phyloP scores from a whole-genome alignment of 768 basidiomycete genomes.

The Omphalotus guepiniiformis region DNA sequence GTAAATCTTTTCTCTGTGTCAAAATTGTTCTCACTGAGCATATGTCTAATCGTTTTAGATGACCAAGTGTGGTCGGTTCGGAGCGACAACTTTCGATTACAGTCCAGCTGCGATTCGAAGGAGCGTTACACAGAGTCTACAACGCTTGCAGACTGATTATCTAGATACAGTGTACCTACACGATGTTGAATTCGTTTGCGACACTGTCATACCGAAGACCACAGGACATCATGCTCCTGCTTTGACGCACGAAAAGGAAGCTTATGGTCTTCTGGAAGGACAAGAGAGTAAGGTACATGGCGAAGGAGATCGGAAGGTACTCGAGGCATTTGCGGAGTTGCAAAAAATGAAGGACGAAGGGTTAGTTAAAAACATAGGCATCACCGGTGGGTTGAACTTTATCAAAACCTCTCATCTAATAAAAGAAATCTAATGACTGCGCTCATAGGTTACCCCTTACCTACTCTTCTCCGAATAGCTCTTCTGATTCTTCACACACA shows the following conservation, averaged over 20 bases:
- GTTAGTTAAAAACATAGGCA: conserved; percentile 67
- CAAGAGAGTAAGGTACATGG: conserved; percentile 56
- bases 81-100: conserved; percentile 68
- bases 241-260: conserved; percentile 44
- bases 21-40: not conserved
- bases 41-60: conserved; percentile 40
- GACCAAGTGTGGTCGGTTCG: conserved; percentile 85
- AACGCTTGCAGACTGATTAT: conserved; percentile 69
- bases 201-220: conserved; percentile 41
- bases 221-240: conserved; percentile 57
- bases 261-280: conserved; percentile 62
- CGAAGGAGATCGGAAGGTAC: conserved; percentile 66
- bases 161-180: conserved; percentile 81
- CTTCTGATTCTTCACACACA: conserved; percentile 64
- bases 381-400: conserved; percentile 52
- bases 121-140: conserved; percentile 62
- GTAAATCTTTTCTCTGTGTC: conserved; percentile 32
- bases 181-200: conserved; percentile 76
- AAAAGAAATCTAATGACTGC: too few species aligned
- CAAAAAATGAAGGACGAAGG: conserved; percentile 70
- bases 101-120: conserved; percentile 58
- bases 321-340: conserved; percentile 65
- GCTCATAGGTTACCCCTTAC: conserved; percentile 70
- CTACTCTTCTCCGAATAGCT: conserved; percentile 79
- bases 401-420: not conserved